A percentile compares a stretch with the other conserved stretches of the same genome.
Evolutionary conservation across 2,329 filamentous ascomycete species (phyloP).

Genomic region (Chlorencoelia australis): DNA sequence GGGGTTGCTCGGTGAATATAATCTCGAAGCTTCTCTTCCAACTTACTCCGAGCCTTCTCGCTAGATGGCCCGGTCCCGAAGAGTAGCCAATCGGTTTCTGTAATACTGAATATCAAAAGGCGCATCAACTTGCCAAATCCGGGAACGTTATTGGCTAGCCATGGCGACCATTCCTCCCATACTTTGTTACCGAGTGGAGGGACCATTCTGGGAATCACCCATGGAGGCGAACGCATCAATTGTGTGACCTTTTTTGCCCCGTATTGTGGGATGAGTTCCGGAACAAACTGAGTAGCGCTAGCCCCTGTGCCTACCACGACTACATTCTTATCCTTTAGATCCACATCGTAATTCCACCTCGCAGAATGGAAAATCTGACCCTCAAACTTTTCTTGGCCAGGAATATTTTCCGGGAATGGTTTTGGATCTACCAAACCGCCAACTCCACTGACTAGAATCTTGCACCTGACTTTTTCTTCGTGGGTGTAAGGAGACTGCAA

Average conservation of each 20-base stretch:
- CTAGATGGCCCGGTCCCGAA: constrained; percentile 33
- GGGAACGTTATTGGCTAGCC: constrained; percentile 36
- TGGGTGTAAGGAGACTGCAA: constrained; percentile 36
- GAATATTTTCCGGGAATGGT: constrained; percentile 38
- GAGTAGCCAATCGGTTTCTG: constrained; percentile 38
- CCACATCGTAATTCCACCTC: constrained; percentile 42
- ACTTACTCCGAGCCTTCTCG: constrained; percentile 30
- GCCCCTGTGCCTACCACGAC: constrained; percentile 49
- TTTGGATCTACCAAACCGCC: constrained; percentile 47
- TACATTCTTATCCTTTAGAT: constrained; percentile 44
- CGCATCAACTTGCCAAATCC: constrained; percentile 35
- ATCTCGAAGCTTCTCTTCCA: constrained; percentile 32
- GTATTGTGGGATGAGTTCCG: constrained; percentile 34
- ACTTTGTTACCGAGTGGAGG: constrained; percentile 30
- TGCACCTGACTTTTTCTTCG: constrained; percentile 41
- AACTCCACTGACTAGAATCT: constrained; percentile 43
- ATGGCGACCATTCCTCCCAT: constrained; percentile 38
- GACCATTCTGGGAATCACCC: constrained; percentile 36
- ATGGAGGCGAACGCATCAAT: constrained; percentile 47
- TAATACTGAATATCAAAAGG: constrained; percentile 29
- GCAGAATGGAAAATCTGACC: constrained; percentile 49
- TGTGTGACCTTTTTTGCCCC: constrained; percentile 46
- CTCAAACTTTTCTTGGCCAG: constrained; percentile 42
- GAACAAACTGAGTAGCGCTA: constrained; percentile 46
- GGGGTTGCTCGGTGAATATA: constrained; percentile 40